Conservation (phyloP, 2,329 filamentous ascomycete genomes). For the Bimuria novae-zelandiae region DNA sequence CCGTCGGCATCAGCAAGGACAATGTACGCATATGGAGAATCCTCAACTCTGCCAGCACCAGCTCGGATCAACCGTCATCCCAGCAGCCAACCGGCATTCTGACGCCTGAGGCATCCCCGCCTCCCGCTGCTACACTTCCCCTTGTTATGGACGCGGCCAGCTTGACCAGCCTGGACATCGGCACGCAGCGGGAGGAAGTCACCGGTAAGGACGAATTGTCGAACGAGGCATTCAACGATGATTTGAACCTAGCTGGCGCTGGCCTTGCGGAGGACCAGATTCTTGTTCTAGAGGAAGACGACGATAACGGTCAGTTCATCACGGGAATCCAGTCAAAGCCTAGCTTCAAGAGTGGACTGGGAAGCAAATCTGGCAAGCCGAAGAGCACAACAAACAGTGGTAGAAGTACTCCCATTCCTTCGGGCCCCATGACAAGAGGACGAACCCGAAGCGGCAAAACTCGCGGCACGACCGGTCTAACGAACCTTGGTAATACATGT, state of each 20-base stretch:
- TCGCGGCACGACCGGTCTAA: constrained; percentile 78
- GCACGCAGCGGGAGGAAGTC: constrained; percentile 68
- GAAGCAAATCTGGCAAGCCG: constrained; percentile 35
- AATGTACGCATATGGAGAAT: constrained; percentile 81
- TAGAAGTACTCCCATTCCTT: constrained; percentile 68
- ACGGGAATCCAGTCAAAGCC: constrained; percentile 55
- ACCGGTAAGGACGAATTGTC: constrained; percentile 70
- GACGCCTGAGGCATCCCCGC: constrained; percentile 52
- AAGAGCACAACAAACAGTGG: constrained; percentile 59
- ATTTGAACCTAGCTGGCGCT: constrained; percentile 65
- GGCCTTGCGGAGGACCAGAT: constrained; percentile 74
- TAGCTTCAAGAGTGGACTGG: constrained; percentile 53
- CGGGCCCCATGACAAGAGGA: constrained; percentile 70
- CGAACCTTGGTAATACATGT: constrained; percentile 94
- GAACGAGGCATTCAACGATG: constrained; percentile 79
- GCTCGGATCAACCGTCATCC: constrained; percentile 34
- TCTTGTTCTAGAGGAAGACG: constrained; percentile 83
- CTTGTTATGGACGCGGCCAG: constrained; percentile 66
- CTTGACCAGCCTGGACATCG: constrained; percentile 66
- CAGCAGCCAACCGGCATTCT: constrained; percentile 44
- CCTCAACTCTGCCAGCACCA: constrained; percentile 49
- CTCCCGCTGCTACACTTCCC: constrained; percentile 45
- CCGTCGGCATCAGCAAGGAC: constrained; percentile 68
- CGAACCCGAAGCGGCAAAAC: constrained; percentile 70
- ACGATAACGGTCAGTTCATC: constrained; percentile 57